Conservation (phyloP, 257 asterid genomes). For the Euphrasia confusa region DNA sequence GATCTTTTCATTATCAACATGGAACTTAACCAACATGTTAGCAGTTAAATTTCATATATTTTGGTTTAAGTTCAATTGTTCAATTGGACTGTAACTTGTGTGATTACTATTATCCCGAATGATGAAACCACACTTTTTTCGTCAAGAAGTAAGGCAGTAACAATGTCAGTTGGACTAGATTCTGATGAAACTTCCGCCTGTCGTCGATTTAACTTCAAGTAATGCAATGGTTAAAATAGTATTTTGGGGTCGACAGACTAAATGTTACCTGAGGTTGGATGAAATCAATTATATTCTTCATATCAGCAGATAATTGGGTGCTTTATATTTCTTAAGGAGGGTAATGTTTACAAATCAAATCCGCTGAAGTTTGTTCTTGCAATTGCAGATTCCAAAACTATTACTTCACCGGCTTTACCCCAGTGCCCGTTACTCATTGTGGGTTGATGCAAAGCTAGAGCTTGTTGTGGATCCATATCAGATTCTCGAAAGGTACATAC, state of each 20-base stretch:
- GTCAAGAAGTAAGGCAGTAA: too few relatives aligned
- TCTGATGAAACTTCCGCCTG: too few relatives aligned
- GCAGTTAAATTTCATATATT: too few relatives aligned
- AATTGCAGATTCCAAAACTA: constrained; percentile 78
- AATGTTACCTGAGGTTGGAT: background rate
- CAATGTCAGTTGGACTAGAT: too few relatives aligned
- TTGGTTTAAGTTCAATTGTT: too few relatives aligned
- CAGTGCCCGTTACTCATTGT: constrained; percentile 72
- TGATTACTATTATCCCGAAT: too few relatives aligned
- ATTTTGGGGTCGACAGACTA: background rate
- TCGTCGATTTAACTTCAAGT: background rate
- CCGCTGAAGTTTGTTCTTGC: constrained; percentile 16
- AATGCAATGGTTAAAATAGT: background rate
- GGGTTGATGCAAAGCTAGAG: constrained; percentile 95
- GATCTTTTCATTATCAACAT: background rate
- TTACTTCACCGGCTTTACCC: constrained; percentile 88
- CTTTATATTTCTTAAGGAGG: background rate
- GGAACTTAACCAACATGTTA: too few relatives aligned
- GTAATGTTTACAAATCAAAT: too few relatives aligned
- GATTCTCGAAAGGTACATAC: constrained; percentile 77
- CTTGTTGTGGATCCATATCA: constrained; percentile 86
- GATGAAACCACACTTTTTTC: too few relatives aligned
- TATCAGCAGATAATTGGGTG: constrained; percentile 15
- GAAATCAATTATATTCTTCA: background rate
- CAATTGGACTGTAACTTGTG: too few relatives aligned